These are phyloP conservation scores for Saccharomyces cerevisiae DNA, from an alignment of 805 yeast genomes.

Conservation along the genomic window DNA sequence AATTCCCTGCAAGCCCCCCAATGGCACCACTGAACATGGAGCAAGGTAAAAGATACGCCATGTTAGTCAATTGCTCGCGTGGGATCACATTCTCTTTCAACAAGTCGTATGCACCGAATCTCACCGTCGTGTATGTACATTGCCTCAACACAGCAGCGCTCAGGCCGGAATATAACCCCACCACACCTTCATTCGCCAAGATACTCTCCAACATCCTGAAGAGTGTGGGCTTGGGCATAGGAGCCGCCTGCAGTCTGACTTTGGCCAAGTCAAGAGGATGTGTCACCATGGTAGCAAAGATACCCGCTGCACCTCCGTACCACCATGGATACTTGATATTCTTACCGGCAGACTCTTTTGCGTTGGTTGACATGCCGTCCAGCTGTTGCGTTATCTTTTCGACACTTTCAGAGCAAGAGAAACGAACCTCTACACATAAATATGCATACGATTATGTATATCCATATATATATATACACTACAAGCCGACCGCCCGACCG, in stretches of 20 bases:
- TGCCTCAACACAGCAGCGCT: conserved; percentile 78
- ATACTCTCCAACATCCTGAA: conserved; percentile 39
- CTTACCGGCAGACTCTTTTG: background rate
- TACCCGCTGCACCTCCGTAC: conserved; percentile 65
- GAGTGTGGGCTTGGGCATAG: conserved; percentile 55
- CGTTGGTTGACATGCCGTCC: background rate
- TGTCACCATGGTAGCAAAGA: conserved; percentile 56
- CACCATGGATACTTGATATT: conserved; percentile 39
- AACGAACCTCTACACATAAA: background rate
- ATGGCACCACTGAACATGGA: conserved; percentile 81
- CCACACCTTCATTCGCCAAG: conserved; percentile 44
- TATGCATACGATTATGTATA: background rate
- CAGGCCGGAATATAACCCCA: conserved; percentile 71
- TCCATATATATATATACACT: background rate
- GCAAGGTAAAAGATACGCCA: conserved; percentile 56
- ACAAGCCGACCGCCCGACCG: background rate
- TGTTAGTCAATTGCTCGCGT: conserved; percentile 41
- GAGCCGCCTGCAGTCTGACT: conserved; percentile 77
- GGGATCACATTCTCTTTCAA: conserved; percentile 50
- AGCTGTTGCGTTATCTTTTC: background rate
- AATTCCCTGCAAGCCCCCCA: conserved; percentile 84
- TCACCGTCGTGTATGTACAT: conserved; percentile 77
- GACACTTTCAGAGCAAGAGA: background rate
- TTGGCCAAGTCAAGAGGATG: conserved; percentile 86
- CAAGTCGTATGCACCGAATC: conserved; percentile 80